Conservation (phyloP, 192 early-diverging fungal genomes). For the Coemansia sp. region DNA sequence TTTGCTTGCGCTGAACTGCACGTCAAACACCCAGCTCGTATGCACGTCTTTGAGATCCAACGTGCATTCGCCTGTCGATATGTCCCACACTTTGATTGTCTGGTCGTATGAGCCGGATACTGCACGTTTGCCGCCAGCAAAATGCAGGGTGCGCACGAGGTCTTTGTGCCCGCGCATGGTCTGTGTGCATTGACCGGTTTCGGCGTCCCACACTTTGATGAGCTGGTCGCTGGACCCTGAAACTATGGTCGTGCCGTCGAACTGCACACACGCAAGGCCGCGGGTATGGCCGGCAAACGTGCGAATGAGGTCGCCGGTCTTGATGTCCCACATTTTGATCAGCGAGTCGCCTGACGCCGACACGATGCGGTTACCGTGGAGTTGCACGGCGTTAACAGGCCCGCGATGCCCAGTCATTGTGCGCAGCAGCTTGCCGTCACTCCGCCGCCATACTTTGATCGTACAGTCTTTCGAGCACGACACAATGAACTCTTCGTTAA, state of each 20-base stretch:
- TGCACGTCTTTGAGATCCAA: conserved; percentile 73
- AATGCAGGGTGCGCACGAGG: conserved; percentile 84
- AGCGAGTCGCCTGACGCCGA: conserved; percentile 82
- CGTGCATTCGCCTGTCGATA: conserved; percentile 72
- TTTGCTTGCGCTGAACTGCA: conserved; percentile 77
- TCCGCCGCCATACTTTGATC: conserved; percentile 83
- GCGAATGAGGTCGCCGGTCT: conserved; percentile 67
- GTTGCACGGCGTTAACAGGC: conserved; percentile 93
- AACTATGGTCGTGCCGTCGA: conserved; percentile 73
- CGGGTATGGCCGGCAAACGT: conserved; percentile 79
- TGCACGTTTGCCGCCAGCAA: conserved; percentile 70
- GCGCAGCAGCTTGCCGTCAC: conserved; percentile 59
- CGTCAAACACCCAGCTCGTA: conserved; percentile 96
- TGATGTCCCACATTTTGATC: conserved; percentile 78
- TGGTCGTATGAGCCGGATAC: conserved; percentile 94
- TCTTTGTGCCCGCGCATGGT: conserved; percentile 69
- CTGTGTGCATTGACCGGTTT: conserved; percentile 62
- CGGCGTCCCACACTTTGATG: conserved; percentile 79
- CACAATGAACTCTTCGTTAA: conserved; percentile 70
- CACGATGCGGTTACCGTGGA: conserved; percentile 66
- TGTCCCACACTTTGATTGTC: conserved; percentile 93
- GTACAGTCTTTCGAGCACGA: conserved; percentile 93
- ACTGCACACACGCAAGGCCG: conserved; percentile 83
- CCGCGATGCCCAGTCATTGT: conserved; percentile 80
- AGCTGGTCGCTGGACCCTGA: conserved; percentile 80